Evolutionary conservation across 2,329 filamentous ascomycete genomes (phyloP).

Genomic region (Cladophialophora carrionii): DNA sequence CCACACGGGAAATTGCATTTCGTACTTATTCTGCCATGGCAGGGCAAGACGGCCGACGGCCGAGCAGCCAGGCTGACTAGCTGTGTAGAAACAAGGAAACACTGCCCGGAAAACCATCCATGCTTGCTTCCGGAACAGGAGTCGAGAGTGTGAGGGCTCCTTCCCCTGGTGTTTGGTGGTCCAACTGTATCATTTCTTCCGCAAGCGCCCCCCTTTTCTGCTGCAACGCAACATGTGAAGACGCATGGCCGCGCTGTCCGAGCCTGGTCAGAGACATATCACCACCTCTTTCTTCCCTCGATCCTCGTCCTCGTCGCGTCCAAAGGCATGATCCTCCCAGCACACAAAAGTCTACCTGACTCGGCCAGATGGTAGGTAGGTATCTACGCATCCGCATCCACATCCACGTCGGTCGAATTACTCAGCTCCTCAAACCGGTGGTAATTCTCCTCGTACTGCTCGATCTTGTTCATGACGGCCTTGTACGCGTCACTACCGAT

Average conservation of each 20-base stretch:
- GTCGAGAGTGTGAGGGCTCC: not conserved
- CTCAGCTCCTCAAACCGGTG: constrained; percentile 33
- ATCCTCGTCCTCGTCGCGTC: no score
- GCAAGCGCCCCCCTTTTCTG: not conserved
- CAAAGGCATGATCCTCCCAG: not conserved
- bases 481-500: constrained; percentile 37
- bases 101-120: not conserved
- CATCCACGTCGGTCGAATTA: constrained; percentile 37
- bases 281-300: no score
- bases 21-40: not conserved
- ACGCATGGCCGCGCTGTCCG: not conserved
- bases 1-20: constrained; percentile 5
- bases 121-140: not conserved
- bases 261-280: no score
- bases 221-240: not conserved
- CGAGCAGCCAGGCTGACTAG: not conserved
- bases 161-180: not conserved
- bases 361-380: no score
- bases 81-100: constrained; percentile 2
- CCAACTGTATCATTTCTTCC: not conserved
- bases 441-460: constrained; percentile 37
- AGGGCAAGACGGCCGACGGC: not conserved
- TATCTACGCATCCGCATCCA: constrained; percentile 34
- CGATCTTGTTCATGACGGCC: constrained; percentile 36
- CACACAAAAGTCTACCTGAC: no score